These are phyloP conservation scores for Symbiodinium pilosum DNA, from an alignment of 73 alveolate genomes.

Conservation along the genomic window DNA sequence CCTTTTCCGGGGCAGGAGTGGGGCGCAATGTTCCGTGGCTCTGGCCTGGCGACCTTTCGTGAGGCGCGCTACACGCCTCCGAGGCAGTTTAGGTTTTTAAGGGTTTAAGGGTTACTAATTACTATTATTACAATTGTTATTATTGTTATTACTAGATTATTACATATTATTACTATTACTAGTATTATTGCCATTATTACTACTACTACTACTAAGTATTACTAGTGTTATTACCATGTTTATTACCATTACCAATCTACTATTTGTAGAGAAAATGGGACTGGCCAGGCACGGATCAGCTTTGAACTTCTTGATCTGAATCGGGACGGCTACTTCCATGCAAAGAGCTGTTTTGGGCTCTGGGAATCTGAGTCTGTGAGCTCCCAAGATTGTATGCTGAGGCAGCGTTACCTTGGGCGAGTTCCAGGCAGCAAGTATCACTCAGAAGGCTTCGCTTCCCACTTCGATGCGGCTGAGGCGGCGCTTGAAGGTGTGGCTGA, in stretches of 20 bases:
- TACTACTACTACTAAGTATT: too few relatives aligned
- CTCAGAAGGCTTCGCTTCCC: too few relatives aligned
- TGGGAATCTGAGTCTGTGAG: too few relatives aligned
- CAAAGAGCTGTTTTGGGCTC: background rate
- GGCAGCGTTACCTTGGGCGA: slow-evolving; percentile 69
- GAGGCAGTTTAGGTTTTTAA: background rate
- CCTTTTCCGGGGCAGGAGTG: slow-evolving; percentile 66
- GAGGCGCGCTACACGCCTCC: slow-evolving; percentile 1
- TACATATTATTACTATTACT: too few relatives aligned
- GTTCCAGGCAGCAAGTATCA: slow-evolving; percentile 92
- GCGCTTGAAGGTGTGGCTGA: slow-evolving; percentile 88
- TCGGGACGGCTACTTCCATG: slow-evolving; percentile 37
- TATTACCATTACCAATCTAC: too few relatives aligned
- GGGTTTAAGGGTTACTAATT: background rate
- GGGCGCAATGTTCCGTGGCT: slow-evolving; percentile 93
- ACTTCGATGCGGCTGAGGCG: too few relatives aligned
- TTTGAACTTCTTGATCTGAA: slow-evolving; percentile 64
- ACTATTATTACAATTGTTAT: background rate
- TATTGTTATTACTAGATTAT: background rate
- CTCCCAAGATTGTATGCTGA: too few relatives aligned
- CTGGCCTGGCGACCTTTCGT: slow-evolving; percentile 77
- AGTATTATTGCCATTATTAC: too few relatives aligned
- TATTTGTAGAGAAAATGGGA: too few relatives aligned
- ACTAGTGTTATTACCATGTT: too few relatives aligned
- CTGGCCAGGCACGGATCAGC: slow-evolving; percentile 65